These are phyloP conservation scores for Paramecium primaurelia DNA, from an alignment of 73 alveolate genomes.

Conservation along the genomic window DNA sequence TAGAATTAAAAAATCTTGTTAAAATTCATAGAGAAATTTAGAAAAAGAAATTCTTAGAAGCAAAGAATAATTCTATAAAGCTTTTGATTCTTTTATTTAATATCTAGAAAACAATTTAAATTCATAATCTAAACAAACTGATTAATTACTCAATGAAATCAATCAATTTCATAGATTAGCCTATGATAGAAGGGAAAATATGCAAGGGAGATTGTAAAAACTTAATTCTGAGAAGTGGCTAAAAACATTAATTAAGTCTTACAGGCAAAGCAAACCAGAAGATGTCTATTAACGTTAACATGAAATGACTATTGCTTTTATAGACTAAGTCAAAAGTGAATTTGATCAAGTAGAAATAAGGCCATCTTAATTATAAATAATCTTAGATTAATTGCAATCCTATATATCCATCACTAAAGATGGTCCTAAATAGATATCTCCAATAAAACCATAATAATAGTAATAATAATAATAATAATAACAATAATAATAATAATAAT, in stretches of 20 bases:
- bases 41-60: conserved; percentile 9
- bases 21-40: conserved; percentile 23
- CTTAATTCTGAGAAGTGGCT: background rate
- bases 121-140: background rate
- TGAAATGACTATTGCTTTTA: background rate
- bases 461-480: background rate
- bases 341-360: background rate
- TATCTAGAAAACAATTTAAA: background rate
- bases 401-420: background rate
- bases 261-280: background rate
- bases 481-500: background rate
- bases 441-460: background rate
- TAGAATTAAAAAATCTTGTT: background rate
- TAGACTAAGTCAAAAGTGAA: background rate
- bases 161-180: background rate
- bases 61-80: conserved; percentile 12
- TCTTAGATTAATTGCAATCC: background rate
- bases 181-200: background rate
- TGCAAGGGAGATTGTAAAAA: background rate
- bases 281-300: background rate
- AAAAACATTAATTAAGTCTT: background rate
- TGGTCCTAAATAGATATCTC: background rate
- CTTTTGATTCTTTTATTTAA: background rate
- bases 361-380: background rate
- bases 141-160: background rate